Conservation (phyloP, 345 rosid species). For the Chamaenerion angustifolium region DNA sequence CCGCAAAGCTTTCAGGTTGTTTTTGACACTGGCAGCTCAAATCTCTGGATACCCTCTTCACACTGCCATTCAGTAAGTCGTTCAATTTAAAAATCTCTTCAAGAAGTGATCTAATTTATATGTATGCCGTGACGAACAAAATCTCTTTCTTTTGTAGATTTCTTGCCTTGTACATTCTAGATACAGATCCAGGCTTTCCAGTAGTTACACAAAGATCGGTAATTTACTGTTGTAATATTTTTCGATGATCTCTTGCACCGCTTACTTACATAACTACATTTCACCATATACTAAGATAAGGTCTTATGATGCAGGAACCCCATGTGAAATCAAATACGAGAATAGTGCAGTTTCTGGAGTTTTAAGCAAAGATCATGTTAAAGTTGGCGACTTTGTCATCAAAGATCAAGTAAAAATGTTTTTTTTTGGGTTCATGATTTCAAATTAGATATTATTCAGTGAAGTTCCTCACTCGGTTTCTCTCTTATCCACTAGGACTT, state of each 20-base stretch:
- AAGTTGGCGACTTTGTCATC: slow-evolving; percentile 26
- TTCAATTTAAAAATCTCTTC: neutral
- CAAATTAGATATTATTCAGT: neutral
- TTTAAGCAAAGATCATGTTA: slow-evolving; percentile 35
- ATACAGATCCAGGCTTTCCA: slow-evolving; percentile 29
- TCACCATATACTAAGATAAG: neutral
- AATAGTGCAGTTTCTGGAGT: slow-evolving; percentile 32
- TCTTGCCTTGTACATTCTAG: slow-evolving; percentile 38
- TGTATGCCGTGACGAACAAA: neutral
- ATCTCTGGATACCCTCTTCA: slow-evolving; percentile 57
- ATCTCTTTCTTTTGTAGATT: slow-evolving; percentile 22
- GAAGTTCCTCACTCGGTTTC: neutral
- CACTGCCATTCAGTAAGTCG: slow-evolving; percentile 40
- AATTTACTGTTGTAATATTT: slow-evolving; percentile 3
- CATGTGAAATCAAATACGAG: slow-evolving; percentile 32
- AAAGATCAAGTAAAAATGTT: slow-evolving; percentile 29
- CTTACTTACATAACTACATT: neutral
- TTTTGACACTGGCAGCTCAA: slow-evolving; percentile 45
- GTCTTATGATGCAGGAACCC: slow-evolving; percentile 19
- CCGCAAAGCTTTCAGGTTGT: slow-evolving; percentile 36
- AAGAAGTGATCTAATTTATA: neutral
- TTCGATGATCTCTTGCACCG: too few relatives aligned
- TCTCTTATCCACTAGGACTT: slow-evolving; percentile 26
- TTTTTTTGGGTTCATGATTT: slow-evolving; percentile 3
- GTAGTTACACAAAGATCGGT: slow-evolving; percentile 39